Base-by-base conservation (phyloP, 2,329 filamentous ascomycete genomes). In the Colletotrichum spinosum region DNA sequence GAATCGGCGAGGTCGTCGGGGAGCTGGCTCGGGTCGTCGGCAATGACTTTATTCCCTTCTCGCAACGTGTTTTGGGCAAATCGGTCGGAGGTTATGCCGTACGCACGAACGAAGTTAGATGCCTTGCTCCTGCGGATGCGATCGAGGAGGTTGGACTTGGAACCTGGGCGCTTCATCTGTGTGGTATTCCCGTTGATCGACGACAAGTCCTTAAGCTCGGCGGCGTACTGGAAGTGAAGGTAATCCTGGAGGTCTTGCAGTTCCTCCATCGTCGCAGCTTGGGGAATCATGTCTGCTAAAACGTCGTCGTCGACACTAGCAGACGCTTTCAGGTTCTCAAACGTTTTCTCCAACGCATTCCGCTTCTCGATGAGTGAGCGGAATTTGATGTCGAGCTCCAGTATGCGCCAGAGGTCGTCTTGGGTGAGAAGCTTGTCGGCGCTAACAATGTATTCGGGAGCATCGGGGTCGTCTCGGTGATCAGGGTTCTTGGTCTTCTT, bases 211-310 rank as follows among this genome's bases (percentile, higher is more conserved):
- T 92, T 95, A 53, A 98, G 83, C 75, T 97, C 89, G 3, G 89
- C 83, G 5, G 92, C 89, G 72, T 98, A 98, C 73, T 94, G 92
- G 78, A 99, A 99, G 74, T 98, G 94, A 57, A 98, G 83, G 72
- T 98, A 98, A 73, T 99, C 96, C 74, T 98, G 95, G 25, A 99
- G 80, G 76, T 99, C 96, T 75, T 99, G 96, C 15, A 99, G 85
- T 75, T 99, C 96, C 75, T 99, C 96, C 84, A 97, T 94, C 0
- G 92, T 95, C 5, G 88, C 88, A 3, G 94, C 94, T 63, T 89
- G 84, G 1, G 86, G 84, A n/a, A 96, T 86, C 84, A 97, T 90
- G 70, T 94, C 90, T 50, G 95, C 91, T 45, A 98, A 89, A 61
- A 93, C 89, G 1, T 83, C 75, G 73, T 98, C 96, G 33, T 88